phyloP scores from a whole-genome alignment of 768 basidiomycete species.

The Clitopilus passeckerianus region DNA sequence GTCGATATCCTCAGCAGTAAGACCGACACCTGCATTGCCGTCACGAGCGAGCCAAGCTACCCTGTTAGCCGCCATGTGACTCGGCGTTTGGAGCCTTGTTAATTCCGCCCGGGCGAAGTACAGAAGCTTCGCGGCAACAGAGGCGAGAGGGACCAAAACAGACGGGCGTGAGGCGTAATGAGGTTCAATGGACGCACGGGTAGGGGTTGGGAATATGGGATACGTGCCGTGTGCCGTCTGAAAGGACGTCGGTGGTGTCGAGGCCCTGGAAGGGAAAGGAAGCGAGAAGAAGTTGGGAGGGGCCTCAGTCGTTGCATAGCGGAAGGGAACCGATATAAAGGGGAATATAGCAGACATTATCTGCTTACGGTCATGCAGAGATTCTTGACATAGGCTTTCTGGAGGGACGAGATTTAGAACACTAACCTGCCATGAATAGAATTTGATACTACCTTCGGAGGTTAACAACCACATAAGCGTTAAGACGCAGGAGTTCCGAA shows the following conservation, averaged over 20 bases:
- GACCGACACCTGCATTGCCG: constrained; percentile 13
- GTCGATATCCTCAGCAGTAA: constrained; percentile 55
- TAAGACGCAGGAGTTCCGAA: constrained; percentile 44
- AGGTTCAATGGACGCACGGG: constrained; percentile 12
- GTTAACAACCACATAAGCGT: constrained; percentile 65
- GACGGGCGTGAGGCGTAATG: constrained; percentile 24
- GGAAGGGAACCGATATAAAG: constrained; percentile 43
- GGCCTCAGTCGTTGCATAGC: constrained; percentile 35
- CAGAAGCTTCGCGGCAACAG: constrained; percentile 56
- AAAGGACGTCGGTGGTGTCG: constrained; percentile 16
- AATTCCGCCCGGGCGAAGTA: constrained; percentile 60
- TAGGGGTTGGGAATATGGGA: constrained; percentile 32
- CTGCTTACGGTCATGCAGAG: constrained; percentile 18
- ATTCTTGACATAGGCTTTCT: constrained; percentile 26
- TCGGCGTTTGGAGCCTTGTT: constrained; percentile 36
- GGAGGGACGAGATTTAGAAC: background rate
- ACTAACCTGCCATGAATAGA: background rate
- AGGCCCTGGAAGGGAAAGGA: constrained; percentile 31
- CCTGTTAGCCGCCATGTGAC: constrained; percentile 25
- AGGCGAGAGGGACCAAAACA: constrained; percentile 37
- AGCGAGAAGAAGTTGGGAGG: constrained; percentile 58
- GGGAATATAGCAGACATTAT: constrained; percentile 33
- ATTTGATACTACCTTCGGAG: constrained; percentile 32
- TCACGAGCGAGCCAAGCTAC: constrained; percentile 11
- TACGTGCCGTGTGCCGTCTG: constrained; percentile 37